Conservation (phyloP, 345 rosid species). For the Angophora floribunda region DNA sequence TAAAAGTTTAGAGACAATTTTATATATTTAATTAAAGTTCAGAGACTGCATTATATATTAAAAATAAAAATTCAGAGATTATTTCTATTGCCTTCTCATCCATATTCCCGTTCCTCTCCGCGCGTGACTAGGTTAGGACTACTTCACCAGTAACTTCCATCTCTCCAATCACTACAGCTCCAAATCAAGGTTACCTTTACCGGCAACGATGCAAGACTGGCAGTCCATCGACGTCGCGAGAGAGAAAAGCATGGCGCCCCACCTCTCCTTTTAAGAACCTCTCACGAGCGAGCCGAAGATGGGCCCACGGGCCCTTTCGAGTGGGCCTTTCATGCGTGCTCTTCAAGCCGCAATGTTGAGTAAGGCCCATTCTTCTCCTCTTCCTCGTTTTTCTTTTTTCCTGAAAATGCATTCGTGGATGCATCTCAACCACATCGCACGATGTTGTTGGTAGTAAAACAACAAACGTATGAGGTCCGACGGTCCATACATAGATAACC, state of each 20-base stretch:
- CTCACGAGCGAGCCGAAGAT: background rate
- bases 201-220: background rate
- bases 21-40: too few relatives aligned
- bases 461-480: background rate
- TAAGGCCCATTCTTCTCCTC: background rate
- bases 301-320: background rate
- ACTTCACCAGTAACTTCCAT: background rate
- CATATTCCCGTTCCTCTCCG: background rate
- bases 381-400: background rate
- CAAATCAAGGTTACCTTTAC: background rate
- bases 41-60: accelerated
- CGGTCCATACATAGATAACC: background rate
- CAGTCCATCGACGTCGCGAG: background rate
- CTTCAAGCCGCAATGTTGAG: background rate
- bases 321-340: background rate
- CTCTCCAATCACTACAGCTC: background rate
- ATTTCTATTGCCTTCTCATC: background rate
- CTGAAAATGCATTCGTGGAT: background rate
- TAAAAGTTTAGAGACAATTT: accelerated
- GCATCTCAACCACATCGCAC: background rate
- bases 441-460: background rate
- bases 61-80: too few relatives aligned
- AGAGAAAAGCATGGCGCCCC: background rate
- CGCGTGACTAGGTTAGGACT: background rate
- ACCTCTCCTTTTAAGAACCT: background rate